A percentile compares a stretch with the other conserved stretches of the same genome.
phyloP scores from a whole-genome alignment of 345 rosid genomes.

The Hirschfeldia incana region DNA sequence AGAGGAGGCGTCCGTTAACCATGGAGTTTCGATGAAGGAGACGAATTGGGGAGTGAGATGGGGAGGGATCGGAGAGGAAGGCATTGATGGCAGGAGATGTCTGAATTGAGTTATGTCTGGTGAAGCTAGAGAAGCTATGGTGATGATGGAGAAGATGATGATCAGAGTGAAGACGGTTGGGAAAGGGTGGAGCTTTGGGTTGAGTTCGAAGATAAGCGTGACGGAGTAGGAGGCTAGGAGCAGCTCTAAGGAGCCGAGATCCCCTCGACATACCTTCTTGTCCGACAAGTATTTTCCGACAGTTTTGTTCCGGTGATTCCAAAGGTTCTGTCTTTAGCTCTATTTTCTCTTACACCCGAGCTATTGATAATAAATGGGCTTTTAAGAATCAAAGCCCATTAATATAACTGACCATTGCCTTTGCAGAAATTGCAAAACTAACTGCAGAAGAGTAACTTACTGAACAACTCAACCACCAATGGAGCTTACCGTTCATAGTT shows the following conservation, averaged over 20 bases:
- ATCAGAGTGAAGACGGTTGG: conserved; percentile 32
- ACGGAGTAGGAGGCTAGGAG: conserved; percentile 27
- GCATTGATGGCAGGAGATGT: conserved; percentile 26
- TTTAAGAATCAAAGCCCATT: no score
- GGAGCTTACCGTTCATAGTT: no score
- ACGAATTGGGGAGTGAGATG: conserved; percentile 23
- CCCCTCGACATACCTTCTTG: conserved; percentile 38
- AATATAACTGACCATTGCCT: no score
- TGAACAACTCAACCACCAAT: not conserved
- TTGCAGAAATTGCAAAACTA: conserved; percentile 11
- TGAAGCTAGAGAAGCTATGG: conserved; percentile 33
- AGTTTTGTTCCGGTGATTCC: conserved; percentile 17
- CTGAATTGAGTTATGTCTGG: conserved; percentile 32
- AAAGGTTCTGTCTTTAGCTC: not conserved
- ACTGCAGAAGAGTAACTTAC: conserved; percentile 24
- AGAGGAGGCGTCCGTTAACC: conserved; percentile 41
- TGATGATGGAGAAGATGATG: not conserved
- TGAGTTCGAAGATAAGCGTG: conserved; percentile 12
- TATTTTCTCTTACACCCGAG: not conserved
- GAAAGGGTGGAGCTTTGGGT: not conserved
- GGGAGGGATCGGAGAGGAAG: conserved; percentile 41
- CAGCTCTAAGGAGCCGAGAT: conserved; percentile 30
- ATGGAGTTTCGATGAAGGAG: conserved; percentile 42
- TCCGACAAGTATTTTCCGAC: conserved; percentile 6
- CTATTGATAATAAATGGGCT: no score